phyloP scores from a whole-genome alignment of 352 stramenopile genomes.

The Pythium plurisporium region DNA sequence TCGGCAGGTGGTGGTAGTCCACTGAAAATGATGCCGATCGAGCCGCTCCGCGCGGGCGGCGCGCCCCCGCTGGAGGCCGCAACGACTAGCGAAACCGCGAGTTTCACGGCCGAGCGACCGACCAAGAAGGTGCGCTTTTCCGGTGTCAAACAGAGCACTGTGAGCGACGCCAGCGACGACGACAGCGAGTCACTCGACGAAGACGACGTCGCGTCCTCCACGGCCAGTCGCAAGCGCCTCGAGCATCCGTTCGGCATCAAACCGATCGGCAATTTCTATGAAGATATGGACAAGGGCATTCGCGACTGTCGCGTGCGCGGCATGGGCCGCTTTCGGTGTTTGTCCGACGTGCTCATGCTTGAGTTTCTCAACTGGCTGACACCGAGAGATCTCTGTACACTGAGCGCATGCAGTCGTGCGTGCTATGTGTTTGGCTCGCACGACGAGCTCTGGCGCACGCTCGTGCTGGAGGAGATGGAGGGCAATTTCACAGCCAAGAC shows the following conservation, averaged over 20 bases:
- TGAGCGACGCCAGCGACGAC: slow-evolving; percentile 1
- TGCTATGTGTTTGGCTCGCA: slow-evolving; percentile 70
- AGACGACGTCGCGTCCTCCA: no score
- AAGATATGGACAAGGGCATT: slow-evolving; percentile 56
- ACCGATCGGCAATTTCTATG: slow-evolving; percentile 77
- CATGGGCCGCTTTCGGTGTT: slow-evolving; percentile 43
- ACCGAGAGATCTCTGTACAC: slow-evolving; percentile 38
- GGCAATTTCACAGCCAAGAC: slow-evolving; percentile 40
- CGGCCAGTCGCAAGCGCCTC: slow-evolving; percentile 20
- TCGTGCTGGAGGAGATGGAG: slow-evolving; percentile 76
- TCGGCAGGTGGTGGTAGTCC: not conserved
- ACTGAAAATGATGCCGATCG: slow-evolving; percentile 1
- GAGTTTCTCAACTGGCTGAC: slow-evolving; percentile 56
- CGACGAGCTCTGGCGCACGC: slow-evolving; percentile 79
- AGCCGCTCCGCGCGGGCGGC: not conserved
- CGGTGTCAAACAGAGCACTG: not conserved
- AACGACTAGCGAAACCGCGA: not conserved
- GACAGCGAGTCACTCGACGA: not conserved
- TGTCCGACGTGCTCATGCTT: slow-evolving; percentile 68
- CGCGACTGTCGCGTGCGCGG: slow-evolving; percentile 51
- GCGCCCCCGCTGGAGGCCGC: not conserved
- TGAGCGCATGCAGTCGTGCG: slow-evolving; percentile 47
- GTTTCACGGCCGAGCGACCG: not conserved
- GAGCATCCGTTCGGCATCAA: slow-evolving; percentile 79
- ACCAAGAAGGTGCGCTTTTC: slow-evolving; percentile 11